Evolutionary conservation across 805 yeast genomes (phyloP), one percentile per base, ranked within the genome.

Genomic region (Maudiozyma bulderi): DNA sequence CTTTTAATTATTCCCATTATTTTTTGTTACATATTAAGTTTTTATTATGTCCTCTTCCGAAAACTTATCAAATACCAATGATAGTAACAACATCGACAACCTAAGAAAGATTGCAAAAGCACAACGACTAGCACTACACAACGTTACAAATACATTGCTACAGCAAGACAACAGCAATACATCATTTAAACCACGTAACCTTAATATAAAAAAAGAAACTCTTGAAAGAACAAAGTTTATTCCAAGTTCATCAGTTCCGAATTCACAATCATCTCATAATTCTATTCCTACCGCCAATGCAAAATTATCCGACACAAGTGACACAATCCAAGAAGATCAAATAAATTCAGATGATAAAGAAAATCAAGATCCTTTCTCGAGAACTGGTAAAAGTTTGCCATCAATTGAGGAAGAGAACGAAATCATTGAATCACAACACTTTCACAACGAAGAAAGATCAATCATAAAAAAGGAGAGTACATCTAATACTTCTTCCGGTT

Each of bases 101-200:
- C 33, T 50, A 13, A 49, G 40, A 37, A 35, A 43, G 11, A n/a
- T 55, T 33, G 53, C 61, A 43, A 61, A 54, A 44, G 61, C 55
- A 10, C 63, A 59, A 48, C 54, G 70, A 46, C 52, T 66, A 43
- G 70, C 67, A 15, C 54, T 66, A 44, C 60, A 60, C 37, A 66
- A 66, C 49, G 70, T 66, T 10, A 66, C 70, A 15, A 63, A 65
- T 46, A 65, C 68, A 9, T 55, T 59, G 32, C 43, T 57, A 32
- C 50, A 59, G 5, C 59, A 59, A 34, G 64, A 61, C 15, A 57
- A 52, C 44, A 51, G 48, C 37, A 10, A 40, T 11, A 56, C 57
- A 31, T 50, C 57, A 28, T 47, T 58, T 8, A 52, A 52, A 43
- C 38, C 28, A 42, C 31, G 14, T 38, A 29, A 28, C 14, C n/a